A percentile compares a stretch with the other conserved stretches of the same genome.
phyloP scores from a whole-genome alignment of 495 filamentous ascomycete genomes.

The Saxophila tyrrhenica region DNA sequence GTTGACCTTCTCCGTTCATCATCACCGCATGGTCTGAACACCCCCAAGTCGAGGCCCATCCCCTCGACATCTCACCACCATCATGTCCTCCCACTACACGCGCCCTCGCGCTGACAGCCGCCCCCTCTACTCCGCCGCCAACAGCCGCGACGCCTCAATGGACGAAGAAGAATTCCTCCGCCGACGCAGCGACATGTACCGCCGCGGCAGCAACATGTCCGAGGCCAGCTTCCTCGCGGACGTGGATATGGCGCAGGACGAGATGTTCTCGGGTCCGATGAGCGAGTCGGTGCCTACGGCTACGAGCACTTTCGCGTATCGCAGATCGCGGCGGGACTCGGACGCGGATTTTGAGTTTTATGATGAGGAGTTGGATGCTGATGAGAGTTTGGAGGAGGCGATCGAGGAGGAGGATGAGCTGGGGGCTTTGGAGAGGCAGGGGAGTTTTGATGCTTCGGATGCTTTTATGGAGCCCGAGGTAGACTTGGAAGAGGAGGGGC shows the following conservation, averaged over 20 bases:
- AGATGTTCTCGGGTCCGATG: slow-evolving; percentile 89
- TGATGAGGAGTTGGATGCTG: slow-evolving; percentile 34
- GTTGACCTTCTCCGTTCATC: no score
- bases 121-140: background rate
- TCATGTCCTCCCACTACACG: background rate
- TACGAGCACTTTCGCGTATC: slow-evolving; percentile 74
- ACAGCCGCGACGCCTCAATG: background rate
- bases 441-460: slow-evolving; percentile 5
- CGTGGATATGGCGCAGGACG: slow-evolving; percentile 98
- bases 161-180: background rate
- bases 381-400: slow-evolving; percentile 44
- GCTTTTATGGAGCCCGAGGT: slow-evolving; percentile 10
- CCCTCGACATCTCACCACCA: background rate
- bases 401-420: slow-evolving; percentile 43
- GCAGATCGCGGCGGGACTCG: slow-evolving; percentile 62
- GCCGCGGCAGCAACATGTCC: slow-evolving; percentile 6
- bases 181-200: slow-evolving; percentile 5
- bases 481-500: slow-evolving; percentile 1
- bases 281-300: slow-evolving; percentile 92
- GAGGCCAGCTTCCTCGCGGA: slow-evolving; percentile 57
- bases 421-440: slow-evolving; percentile 27
- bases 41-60: background rate
- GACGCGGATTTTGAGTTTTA: slow-evolving; percentile 86
- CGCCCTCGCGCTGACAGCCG: background rate
- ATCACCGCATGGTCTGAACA: background rate